Evolutionary conservation across 371 early-diverging fungal genomes (phyloP).

Genomic region (Lichtheimia corymbifera): DNA sequence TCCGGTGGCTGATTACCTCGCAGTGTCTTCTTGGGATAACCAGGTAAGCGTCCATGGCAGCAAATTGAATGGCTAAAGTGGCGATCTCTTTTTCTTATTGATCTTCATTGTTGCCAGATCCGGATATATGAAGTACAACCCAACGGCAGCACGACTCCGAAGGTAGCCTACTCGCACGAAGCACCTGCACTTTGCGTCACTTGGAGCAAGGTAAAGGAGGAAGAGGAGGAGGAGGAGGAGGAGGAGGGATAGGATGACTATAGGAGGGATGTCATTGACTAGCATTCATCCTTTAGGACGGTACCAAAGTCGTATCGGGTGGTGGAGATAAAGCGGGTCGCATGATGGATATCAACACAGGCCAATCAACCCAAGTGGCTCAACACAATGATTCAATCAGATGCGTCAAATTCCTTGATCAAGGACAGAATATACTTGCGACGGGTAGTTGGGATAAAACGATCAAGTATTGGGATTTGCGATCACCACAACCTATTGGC

Average conservation of each 20-base stretch:
- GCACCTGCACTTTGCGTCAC: conserved; percentile 82
- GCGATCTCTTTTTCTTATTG: neutral
- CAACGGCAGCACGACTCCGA: conserved; percentile 71
- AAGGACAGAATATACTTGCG: conserved; percentile 65
- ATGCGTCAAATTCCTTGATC: conserved; percentile 72
- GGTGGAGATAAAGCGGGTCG: conserved; percentile 78
- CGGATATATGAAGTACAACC: conserved; percentile 87
- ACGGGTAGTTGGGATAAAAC: conserved; percentile 97
- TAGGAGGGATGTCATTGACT: neutral
- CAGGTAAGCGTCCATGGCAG: conserved; percentile 53
- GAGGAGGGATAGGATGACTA: conserved; percentile 2
- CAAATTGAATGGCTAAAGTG: neutral
- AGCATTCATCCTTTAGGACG: conserved; percentile 11
- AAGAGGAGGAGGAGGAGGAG: neutral
- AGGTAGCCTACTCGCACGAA: conserved; percentile 81
- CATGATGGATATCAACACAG: conserved; percentile 77
- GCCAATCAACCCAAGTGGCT: conserved; percentile 76
- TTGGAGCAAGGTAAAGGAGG: conserved; percentile 81
- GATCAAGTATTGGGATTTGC: conserved; percentile 93
- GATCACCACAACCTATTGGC: conserved; percentile 72
- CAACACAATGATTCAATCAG: conserved; percentile 82
- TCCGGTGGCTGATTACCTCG: conserved; percentile 75
- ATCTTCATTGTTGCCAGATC: conserved; percentile 57
- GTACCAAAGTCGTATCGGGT: conserved; percentile 35
- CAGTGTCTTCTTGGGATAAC: conserved; percentile 89